A percentile compares a stretch with the other conserved stretches of the same genome.
phyloP scores from a whole-genome alignment of 2,329 filamentous ascomycete species.

The Aureobasidium lini region DNA sequence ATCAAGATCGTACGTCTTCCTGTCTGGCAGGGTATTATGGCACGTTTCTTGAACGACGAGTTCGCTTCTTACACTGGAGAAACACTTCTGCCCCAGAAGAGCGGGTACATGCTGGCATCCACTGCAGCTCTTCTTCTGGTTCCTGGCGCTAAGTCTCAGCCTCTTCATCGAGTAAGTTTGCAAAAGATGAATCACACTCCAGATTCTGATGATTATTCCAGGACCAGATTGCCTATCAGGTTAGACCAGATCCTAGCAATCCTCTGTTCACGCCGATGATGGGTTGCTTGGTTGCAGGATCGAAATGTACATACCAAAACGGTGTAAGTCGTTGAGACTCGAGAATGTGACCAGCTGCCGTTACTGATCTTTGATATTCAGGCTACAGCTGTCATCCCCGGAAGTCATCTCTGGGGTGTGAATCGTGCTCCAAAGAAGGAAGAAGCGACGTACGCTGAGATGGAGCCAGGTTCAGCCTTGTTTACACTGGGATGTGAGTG shows the following conservation, averaged over 20 bases:
- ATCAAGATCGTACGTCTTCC: background rate
- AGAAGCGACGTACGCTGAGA: background rate
- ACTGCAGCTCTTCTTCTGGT: background rate
- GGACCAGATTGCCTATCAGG: constrained; percentile 1
- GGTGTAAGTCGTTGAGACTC: background rate
- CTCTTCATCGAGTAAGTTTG: background rate
- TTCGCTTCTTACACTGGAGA: constrained; percentile 2
- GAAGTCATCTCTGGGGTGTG: background rate
- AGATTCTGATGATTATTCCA: background rate
- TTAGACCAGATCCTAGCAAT: background rate
- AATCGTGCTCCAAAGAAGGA: background rate
- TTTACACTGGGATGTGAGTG: background rate
- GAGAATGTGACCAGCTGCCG: background rate
- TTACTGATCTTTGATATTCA: background rate
- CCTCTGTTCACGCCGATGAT: constrained; percentile 1
- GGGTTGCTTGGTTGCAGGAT: background rate
- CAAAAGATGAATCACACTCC: too few relatives aligned
- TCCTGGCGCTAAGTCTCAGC: background rate
- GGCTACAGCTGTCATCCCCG: constrained; percentile 1
- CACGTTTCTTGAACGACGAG: background rate
- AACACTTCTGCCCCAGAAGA: background rate
- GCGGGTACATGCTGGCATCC: background rate
- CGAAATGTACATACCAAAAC: constrained; percentile 2
- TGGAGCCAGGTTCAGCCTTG: background rate
- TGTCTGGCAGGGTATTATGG: background rate